Percentiles rank a stretch among this genome's conserved stretches.
These are phyloP conservation scores for Deinandra increscens DNA, from an alignment of 129 eudicot species.

Conservation along the genomic window DNA sequence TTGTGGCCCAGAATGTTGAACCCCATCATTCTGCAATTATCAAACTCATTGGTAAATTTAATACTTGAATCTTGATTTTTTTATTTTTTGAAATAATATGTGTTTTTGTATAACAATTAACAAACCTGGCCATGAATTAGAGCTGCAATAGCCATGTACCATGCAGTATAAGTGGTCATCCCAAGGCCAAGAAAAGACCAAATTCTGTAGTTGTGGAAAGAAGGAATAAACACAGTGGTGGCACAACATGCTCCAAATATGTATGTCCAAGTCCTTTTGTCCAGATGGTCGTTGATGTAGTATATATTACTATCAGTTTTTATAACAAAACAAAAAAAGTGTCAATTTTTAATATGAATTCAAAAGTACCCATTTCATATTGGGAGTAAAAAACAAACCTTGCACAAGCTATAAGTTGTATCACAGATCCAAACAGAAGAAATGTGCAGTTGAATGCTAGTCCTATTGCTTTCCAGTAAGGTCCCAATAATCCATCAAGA, in stretches of 20 bases:
- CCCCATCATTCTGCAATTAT: slow-evolving; percentile 66
- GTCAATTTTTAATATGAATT: slow-evolving; percentile 5
- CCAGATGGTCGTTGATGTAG: slow-evolving; percentile 83
- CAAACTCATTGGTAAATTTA: slow-evolving; percentile 8
- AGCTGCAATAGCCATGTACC: slow-evolving; percentile 86
- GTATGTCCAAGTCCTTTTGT: slow-evolving; percentile 93
- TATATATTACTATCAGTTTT: slow-evolving; percentile 65
- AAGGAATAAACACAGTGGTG: slow-evolving; percentile 83
- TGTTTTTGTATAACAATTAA: too few species aligned
- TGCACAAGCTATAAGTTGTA: slow-evolving; percentile 89
- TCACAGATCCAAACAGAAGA: slow-evolving; percentile 83
- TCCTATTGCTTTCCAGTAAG: slow-evolving; percentile 79
- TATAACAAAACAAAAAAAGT: slow-evolving; percentile 5
- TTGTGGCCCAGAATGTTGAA: slow-evolving; percentile 75
- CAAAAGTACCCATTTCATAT: neutral
- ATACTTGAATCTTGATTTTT: slow-evolving; percentile 20
- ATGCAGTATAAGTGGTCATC: slow-evolving; percentile 90
- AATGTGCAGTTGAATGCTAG: slow-evolving; percentile 78
- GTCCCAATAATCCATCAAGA: slow-evolving; percentile 82
- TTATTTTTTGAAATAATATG: slow-evolving; percentile 13
- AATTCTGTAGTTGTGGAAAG: slow-evolving; percentile 90
- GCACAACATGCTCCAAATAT: slow-evolving; percentile 97
- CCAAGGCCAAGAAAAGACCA: slow-evolving; percentile 88
- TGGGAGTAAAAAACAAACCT: slow-evolving; percentile 45
- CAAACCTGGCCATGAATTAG: slow-evolving; percentile 84